Percentiles rank a stretch among this genome's conserved stretches.
Evolutionary conservation across 148 eudicot genomes (phyloP).

Genomic region (Rhododendron williamsianum): DNA sequence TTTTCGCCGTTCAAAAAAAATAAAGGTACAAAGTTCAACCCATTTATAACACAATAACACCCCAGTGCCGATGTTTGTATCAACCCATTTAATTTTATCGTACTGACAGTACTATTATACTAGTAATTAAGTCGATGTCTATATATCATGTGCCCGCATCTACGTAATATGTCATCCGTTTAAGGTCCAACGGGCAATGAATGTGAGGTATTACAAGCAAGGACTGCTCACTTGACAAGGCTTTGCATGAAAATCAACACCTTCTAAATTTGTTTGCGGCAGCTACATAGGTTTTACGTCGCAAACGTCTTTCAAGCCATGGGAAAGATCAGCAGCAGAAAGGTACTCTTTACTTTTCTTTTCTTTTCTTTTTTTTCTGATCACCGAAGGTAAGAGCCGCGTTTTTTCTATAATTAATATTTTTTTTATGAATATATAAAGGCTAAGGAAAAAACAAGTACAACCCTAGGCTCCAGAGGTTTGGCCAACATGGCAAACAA

Average conservation of each 20-base stretch:
- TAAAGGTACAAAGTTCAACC: no score
- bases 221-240: constrained; percentile 30
- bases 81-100: background rate
- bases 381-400: background rate
- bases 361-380: no score
- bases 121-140: background rate
- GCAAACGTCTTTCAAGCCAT: background rate
- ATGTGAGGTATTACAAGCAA: constrained; percentile 20
- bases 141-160: background rate
- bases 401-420: no score
- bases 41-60: background rate
- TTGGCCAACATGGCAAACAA: background rate
- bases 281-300: background rate
- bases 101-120: background rate
- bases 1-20: no score
- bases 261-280: background rate
- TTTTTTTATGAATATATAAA: background rate
- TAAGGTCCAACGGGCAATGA: constrained; percentile 22
- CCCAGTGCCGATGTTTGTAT: background rate
- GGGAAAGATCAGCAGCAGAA: background rate
- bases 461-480: background rate
- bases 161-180: background rate
- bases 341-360: background rate
- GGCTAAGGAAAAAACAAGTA: background rate
- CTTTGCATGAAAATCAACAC: constrained; percentile 29